Base-by-base conservation (phyloP, 371 early-diverging fungal genomes). In the Rhizopus sp. region DNA sequence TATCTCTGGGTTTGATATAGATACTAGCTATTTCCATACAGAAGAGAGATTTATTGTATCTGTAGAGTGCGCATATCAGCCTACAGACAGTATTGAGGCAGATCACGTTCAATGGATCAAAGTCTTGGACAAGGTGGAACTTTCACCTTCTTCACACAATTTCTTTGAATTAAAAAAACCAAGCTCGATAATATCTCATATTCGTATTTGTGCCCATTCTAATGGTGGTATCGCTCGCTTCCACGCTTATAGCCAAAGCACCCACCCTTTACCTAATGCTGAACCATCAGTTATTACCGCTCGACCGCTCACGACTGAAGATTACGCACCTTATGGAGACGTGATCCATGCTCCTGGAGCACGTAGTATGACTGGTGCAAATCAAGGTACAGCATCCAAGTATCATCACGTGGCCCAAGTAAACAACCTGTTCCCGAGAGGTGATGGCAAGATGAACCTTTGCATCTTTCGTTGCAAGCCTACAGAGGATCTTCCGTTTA, bases 211-310 rank as follows among this genome's bases (percentile, higher is more conserved):
- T 48, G 88, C 91, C 68, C 88, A 85, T 60, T 94, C 94, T 7
- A 93, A 94, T 68, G 96, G 96, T 50, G 95, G 94, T 53, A 88
- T 95, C 60, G 81, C 85, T 45, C 90, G 94, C 45, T 84, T 95
- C 65, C 83, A 93, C 40, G 89, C 82, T 44, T 91, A 87, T 58
- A 93, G 95, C 5, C 70, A 75, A 12, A 86, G 30, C 29, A 46
- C 30, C 3, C 5, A 31, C 63, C 72, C 29, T 17, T 50, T 37
- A 23, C 54, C 8, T 47, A 58, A 10, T 38, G 38, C 41, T 17
- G 37, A 7, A 0, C 46, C 50, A 42, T 41, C 34, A 23, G 50
- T 16, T 2, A 23, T 80, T 34, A 59, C 68, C 46, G 85, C 88
- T 5, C 72, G 81, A 47, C 85, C 88, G 1, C 77, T 92, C 53